Evolutionary conservation across 495 filamentous ascomycete species (phyloP), one percentile per base, ranked within the genome.

Genomic region (Trichocladium antarcticum): DNA sequence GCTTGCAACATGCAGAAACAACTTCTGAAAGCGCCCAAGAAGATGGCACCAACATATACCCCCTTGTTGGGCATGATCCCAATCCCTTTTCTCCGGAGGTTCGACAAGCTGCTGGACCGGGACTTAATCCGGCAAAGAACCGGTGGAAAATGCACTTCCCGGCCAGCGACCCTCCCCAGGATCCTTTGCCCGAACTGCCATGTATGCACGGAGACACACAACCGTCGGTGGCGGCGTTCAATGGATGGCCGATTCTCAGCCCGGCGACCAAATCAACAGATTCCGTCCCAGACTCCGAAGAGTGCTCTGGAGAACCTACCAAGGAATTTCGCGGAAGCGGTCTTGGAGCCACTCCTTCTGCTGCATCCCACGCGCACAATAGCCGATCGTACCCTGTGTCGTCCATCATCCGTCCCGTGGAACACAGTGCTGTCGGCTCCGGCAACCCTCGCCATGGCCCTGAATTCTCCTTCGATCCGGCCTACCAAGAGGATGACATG

Each of bases 21-120:
- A 15, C 21, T 38, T 24, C 22, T 9, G 24, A 34, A 19, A 3
- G 19, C 8, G 35, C 6, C 14, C 37, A 47, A 15, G 42, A 42
- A 9, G 42, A 54, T 16, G 42, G 49, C 12, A 41, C 42, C 10
- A 36, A 56, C 6, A 51, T 42, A 7, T 47, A 55, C 38, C 54
- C 42, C 16, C 45, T 44, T 16, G 45, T 55, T 20, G 48, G 29
- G 0, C 49, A 43, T 14, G 15, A 15, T 6, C 15, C 20, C 10
- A 54, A 34, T 19, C 3, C 9, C 1, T 16, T 15, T 2, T 28
- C 40, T 12, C 37, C 46, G 6, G 17, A 46, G 20, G 21, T 45
- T 22, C 20, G 14, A 10, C 37, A 44, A 5, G 22, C 28, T 0
- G n/a, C 22, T n/a, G 24, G 24, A 27, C 32, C 20, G 5, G 38